phyloP scores from a whole-genome alignment of 2,329 filamentous ascomycete species.

The Neoscytalidium dimidiatum region DNA sequence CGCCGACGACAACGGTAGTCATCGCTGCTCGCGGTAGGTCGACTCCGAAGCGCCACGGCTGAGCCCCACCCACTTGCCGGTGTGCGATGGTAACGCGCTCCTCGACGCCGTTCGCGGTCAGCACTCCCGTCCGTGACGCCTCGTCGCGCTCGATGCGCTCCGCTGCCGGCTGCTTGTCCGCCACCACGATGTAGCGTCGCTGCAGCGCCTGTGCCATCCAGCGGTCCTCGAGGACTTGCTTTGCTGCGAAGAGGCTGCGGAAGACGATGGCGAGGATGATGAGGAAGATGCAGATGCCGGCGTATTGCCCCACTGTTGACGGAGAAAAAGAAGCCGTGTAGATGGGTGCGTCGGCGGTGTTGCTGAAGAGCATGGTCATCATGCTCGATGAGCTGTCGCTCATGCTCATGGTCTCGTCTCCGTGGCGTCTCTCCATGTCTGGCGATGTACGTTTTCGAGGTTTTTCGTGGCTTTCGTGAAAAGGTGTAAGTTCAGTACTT shows the following conservation, averaged over 20 bases:
- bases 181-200: slow-evolving; percentile 75
- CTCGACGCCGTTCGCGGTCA: slow-evolving; percentile 76
- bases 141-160: slow-evolving; percentile 57
- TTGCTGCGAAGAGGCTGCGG: slow-evolving; percentile 71
- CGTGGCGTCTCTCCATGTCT: slow-evolving; percentile 12
- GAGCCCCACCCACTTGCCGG: slow-evolving; percentile 52
- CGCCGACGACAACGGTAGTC: slow-evolving; percentile 70
- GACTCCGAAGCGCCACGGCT: slow-evolving; percentile 80
- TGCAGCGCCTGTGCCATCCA: slow-evolving; percentile 74
- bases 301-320: slow-evolving; percentile 68
- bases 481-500: background rate
- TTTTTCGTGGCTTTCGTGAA: too few species aligned
- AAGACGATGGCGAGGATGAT: slow-evolving; percentile 72
- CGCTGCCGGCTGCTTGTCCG: slow-evolving; percentile 61
- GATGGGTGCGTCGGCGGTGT: slow-evolving; percentile 61
- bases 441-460: background rate
- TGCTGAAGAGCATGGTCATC: slow-evolving; percentile 67
- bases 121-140: slow-evolving; percentile 65
- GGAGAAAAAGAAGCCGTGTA: slow-evolving; percentile 76
- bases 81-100: slow-evolving; percentile 76
- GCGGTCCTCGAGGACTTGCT: slow-evolving; percentile 60
- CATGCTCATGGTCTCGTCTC: slow-evolving; percentile 17
- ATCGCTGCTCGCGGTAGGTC: slow-evolving; percentile 73
- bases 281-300: slow-evolving; percentile 89
- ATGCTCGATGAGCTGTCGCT: slow-evolving; percentile 24